Base-by-base conservation (phyloP, 2,329 filamentous ascomycete species). In the Biscogniauxia mediterranea region DNA sequence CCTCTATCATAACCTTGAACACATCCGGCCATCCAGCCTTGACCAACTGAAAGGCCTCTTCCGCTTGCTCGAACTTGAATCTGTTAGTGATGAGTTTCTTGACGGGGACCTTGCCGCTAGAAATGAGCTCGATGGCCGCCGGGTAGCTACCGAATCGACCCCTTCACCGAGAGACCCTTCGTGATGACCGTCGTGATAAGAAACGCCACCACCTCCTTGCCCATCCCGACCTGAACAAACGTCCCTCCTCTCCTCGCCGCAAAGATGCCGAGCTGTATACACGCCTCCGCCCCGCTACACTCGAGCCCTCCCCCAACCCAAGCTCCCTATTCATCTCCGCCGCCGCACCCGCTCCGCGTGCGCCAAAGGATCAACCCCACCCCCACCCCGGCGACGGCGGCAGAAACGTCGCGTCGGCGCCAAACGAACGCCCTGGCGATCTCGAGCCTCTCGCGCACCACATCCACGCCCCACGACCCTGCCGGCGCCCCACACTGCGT, bases 181-280 rank as follows among this genome's bases (percentile, higher is more conserved):
- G 76, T 79, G 55, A 77, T 80, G 5, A 76, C 74, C 0, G 73
- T 74, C 0, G 74, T 77, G 58, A 81, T 80, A 0, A 79, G 79
- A 50, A 81, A 80, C 3, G 73, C 64, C 17, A 81, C 72, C 49
- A 75, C 77, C 69, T 76, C 65, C 65, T 83, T 83, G 60, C 87
- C 87, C 85, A 89, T 88, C 20, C 85, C 86, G 54, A 79, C 84
- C 68, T 86, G 84, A 7, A 86, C 79, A 63, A 82, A 84, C 7
- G 77, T 82, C 2, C 83, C 83, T 4, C 83, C 83, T 13, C 74
- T 76, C 19, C 79, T 75, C 15, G 83, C 74, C n/a, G 78, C 79
- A 64, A 83, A 80, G 58, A 85, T 81, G 9, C 78, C 81, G 0
- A 80, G 80, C 66, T 84, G 80, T 8, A 85, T 81, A n/a, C 80